These are phyloP conservation scores for Podospora bellae-mahoneyi DNA, from an alignment of 495 filamentous ascomycete genomes.

Conservation along the genomic window DNA sequence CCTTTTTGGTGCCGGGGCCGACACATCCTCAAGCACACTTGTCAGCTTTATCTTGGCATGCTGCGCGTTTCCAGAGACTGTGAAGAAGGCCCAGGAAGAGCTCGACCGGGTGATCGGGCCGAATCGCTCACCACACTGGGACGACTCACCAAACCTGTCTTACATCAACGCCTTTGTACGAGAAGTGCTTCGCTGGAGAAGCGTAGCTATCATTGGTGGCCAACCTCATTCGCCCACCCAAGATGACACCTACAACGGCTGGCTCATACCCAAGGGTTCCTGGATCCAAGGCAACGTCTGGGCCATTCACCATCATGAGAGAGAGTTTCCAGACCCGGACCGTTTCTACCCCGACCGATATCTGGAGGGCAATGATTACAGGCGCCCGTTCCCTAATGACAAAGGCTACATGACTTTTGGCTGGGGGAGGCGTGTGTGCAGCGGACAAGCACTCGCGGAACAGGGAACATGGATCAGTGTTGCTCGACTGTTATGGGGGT, in stretches of 20 bases:
- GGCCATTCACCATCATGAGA: conserved; percentile 62
- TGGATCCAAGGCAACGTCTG: conserved; percentile 62
- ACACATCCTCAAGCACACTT: conserved; percentile 63
- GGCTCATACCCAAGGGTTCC: conserved; percentile 50
- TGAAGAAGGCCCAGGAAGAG: conserved; percentile 45
- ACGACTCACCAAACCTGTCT: conserved; percentile 55
- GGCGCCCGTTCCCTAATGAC: conserved; percentile 55
- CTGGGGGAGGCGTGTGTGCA: conserved; percentile 59
- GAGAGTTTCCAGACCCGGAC: conserved; percentile 61
- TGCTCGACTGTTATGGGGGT: conserved; percentile 54
- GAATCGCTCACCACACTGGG: conserved; percentile 53
- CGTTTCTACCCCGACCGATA: conserved; percentile 52
- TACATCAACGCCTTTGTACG: conserved; percentile 60
- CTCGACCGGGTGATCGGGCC: conserved; percentile 57
- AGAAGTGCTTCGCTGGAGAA: conserved; percentile 62
- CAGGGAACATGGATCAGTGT: conserved; percentile 56
- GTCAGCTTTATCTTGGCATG: conserved; percentile 62
- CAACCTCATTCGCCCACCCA: conserved; percentile 60
- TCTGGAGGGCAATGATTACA: conserved; percentile 44
- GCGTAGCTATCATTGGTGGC: conserved; percentile 60
- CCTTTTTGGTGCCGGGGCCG: conserved; percentile 63
- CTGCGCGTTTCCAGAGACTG: conserved; percentile 50
- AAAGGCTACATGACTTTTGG: conserved; percentile 63
- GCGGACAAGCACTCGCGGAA: conserved; percentile 57
- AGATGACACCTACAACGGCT: conserved; percentile 57